Evolutionary conservation across 495 filamentous ascomycete genomes (phyloP).

Genomic region (Neurospora discreta): DNA sequence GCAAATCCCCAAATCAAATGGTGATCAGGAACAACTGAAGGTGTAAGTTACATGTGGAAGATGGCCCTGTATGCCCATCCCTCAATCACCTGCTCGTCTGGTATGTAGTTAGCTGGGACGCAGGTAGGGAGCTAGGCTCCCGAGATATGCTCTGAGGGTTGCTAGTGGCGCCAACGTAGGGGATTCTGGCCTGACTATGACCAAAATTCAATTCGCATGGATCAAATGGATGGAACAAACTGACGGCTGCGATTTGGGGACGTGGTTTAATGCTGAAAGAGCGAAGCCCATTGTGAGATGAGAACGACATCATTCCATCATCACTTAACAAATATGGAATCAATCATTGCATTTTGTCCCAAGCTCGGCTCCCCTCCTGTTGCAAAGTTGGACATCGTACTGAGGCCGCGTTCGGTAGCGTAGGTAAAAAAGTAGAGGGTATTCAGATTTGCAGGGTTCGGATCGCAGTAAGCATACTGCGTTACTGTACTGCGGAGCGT

Average conservation of each 20-base stretch:
- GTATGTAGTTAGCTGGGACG: too few species aligned
- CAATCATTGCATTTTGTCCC: neutral
- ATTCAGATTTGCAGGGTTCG: too few species aligned
- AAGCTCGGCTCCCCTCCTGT: neutral
- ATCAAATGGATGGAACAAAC: neutral
- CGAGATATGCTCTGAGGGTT: neutral
- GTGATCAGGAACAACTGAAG: neutral
- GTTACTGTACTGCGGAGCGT: too few species aligned
- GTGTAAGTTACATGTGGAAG: neutral
- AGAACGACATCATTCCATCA: neutral
- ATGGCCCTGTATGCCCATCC: neutral
- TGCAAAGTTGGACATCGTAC: too few species aligned
- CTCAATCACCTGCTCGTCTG: neutral
- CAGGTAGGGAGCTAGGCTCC: too few species aligned
- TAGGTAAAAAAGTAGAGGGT: too few species aligned
- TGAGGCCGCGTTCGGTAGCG: too few species aligned
- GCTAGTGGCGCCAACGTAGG: neutral
- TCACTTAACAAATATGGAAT: neutral
- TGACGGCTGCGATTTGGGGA: neutral
- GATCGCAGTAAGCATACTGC: too few species aligned
- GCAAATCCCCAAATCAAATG: neutral
- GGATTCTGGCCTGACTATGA: neutral
- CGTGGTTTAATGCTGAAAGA: neutral
- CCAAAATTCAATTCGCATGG: neutral
- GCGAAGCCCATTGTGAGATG: neutral